Evolutionary conservation across 2,329 filamentous ascomycete genomes (phyloP).

Genomic region (Ophiostoma ips): DNA sequence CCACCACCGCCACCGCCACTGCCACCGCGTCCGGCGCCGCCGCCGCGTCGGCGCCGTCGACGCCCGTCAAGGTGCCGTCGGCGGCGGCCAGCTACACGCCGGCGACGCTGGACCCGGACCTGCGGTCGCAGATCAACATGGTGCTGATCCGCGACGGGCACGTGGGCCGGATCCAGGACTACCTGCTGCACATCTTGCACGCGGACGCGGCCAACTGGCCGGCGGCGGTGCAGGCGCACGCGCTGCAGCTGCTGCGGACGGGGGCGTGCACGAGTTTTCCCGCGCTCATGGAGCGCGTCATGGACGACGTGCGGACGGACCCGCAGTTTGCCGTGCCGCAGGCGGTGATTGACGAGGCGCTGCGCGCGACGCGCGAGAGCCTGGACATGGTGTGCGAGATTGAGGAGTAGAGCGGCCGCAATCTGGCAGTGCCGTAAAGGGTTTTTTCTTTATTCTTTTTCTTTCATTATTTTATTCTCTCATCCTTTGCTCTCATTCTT

Average conservation of each 20-base stretch:
- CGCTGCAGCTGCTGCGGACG: slow-evolving; percentile 44
- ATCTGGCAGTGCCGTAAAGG: no score
- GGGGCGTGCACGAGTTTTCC: slow-evolving; percentile 48
- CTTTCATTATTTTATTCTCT: neutral
- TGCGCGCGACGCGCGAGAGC: slow-evolving; percentile 44
- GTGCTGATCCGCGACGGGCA: slow-evolving; percentile 44
- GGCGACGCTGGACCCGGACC: slow-evolving; percentile 46
- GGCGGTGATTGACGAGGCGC: slow-evolving; percentile 45
- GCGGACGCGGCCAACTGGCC: slow-evolving; percentile 49
- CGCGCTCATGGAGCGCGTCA: slow-evolving; percentile 43
- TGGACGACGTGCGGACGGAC: slow-evolving; percentile 47
- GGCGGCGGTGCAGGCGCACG: slow-evolving; percentile 43
- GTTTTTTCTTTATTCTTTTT: neutral
- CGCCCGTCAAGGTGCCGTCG: slow-evolving; percentile 46
- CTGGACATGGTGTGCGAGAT: slow-evolving; percentile 29
- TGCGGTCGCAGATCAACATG: slow-evolving; percentile 49
- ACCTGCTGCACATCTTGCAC: slow-evolving; percentile 47
- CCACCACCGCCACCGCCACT: neutral
- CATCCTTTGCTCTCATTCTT: no score
- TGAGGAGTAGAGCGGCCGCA: slow-evolving; percentile 14
- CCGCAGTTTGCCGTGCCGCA: slow-evolving; percentile 42
- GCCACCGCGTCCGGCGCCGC: neutral
- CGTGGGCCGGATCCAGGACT: slow-evolving; percentile 49
- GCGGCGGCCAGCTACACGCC: slow-evolving; percentile 45
- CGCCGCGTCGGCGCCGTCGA: slow-evolving; percentile 24